Percentiles rank a stretch among this genome's conserved stretches.
Evolutionary conservation across 805 yeast genomes (phyloP).

Genomic region (Saccharomycopsis vini): DNA sequence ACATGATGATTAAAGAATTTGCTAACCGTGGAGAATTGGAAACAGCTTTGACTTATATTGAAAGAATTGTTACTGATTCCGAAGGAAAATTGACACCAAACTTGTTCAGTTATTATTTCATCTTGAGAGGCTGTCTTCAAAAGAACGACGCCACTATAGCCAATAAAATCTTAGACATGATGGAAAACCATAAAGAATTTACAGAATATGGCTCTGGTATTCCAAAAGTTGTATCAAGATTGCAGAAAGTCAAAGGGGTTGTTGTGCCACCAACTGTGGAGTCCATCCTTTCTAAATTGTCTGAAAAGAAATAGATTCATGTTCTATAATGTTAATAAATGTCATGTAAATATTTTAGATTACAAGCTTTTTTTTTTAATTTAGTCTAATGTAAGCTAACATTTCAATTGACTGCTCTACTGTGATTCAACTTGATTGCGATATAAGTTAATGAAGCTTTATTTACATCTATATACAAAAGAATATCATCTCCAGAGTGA

Average conservation of each 20-base stretch:
- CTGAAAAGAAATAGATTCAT: too few species aligned
- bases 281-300: too few species aligned
- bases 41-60: slow-evolving; percentile 20
- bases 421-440: too few species aligned
- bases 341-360: too few species aligned
- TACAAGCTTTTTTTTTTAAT: too few species aligned
- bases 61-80: background rate
- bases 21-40: slow-evolving; percentile 12
- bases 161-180: slow-evolving; percentile 26
- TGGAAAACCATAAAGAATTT: background rate
- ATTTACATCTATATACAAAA: too few species aligned
- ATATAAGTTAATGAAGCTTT: too few species aligned
- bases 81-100: slow-evolving; percentile 30
- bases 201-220: slow-evolving; percentile 27
- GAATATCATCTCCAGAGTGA: too few species aligned
- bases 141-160: slow-evolving; percentile 27
- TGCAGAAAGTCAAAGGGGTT: slow-evolving; percentile 18
- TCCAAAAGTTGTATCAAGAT: slow-evolving; percentile 30
- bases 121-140: slow-evolving; percentile 33
- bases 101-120: slow-evolving; percentile 39
- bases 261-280: too few species aligned
- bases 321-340: too few species aligned
- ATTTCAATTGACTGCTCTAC: too few species aligned
- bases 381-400: too few species aligned
- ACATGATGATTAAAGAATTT: slow-evolving; percentile 24